Conservation (phyloP, 192 early-diverging fungal species). For the Backusella westeae region DNA sequence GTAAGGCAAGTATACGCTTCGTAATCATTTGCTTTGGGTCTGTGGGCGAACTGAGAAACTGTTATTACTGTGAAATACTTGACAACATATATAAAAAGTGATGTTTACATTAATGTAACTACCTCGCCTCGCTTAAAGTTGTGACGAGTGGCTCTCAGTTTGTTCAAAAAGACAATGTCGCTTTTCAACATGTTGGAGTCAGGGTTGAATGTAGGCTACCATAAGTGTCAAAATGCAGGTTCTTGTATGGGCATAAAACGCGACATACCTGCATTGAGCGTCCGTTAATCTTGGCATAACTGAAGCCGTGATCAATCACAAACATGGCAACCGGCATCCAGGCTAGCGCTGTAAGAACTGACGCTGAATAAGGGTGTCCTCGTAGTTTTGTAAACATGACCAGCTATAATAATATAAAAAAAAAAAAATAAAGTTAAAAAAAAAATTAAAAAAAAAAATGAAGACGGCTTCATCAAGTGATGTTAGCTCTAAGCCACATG, state of each 20-base stretch:
- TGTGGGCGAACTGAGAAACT: slow-evolving; percentile 51
- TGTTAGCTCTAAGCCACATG: not conserved
- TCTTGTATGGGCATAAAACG: not conserved
- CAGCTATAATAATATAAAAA: not conserved
- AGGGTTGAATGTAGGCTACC: slow-evolving; percentile 72
- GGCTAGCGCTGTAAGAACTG: slow-evolving; percentile 25
- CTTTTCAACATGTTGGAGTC: slow-evolving; percentile 60
- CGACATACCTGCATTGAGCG: slow-evolving; percentile 54
- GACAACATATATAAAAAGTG: not conserved
- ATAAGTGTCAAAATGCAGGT: not conserved
- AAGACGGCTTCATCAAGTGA: not conserved
- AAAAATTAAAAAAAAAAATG: not conserved
- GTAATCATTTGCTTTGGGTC: slow-evolving; percentile 70
- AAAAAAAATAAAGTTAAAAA: not conserved
- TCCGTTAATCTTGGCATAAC: slow-evolving; percentile 43
- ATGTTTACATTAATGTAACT: slow-evolving; percentile 50
- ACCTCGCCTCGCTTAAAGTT: slow-evolving; percentile 63
- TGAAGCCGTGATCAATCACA: slow-evolving; percentile 51
- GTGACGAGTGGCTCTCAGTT: slow-evolving; percentile 43
- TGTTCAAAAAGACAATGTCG: slow-evolving; percentile 68
- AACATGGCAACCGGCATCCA: slow-evolving; percentile 52
- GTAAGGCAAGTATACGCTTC: slow-evolving; percentile 76
- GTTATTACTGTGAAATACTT: not conserved
- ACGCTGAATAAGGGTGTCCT: slow-evolving; percentile 20
- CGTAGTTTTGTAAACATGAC: slow-evolving; percentile 10